Evolutionary conservation across 169 alveolate species (phyloP).

Genomic region (Eimeria necatrix): DNA sequence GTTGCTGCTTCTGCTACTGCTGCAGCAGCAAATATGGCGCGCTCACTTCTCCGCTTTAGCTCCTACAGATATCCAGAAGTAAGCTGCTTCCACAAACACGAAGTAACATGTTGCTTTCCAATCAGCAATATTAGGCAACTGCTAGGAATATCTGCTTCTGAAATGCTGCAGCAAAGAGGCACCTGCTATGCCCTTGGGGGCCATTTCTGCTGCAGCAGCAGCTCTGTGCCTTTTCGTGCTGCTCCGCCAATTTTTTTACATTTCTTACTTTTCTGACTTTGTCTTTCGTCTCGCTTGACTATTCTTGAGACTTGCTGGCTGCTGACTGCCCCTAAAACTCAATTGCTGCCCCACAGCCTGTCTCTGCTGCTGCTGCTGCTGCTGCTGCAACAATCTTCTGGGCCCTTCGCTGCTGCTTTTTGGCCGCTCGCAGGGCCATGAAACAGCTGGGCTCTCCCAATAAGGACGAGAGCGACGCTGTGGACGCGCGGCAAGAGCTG

Average conservation of each 20-base stretch:
- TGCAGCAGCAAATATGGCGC: conserved; percentile 87
- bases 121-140: no score
- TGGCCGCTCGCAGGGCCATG: conserved; percentile 91
- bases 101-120: no score
- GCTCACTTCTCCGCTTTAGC: conserved; percentile 99
- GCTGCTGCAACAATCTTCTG: background rate
- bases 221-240: background rate
- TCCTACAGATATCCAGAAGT: conserved; percentile 90
- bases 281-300: background rate
- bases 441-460: conserved; percentile 94
- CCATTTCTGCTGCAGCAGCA: no score
- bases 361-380: background rate
- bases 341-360: background rate
- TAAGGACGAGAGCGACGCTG: conserved; percentile 96
- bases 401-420: background rate
- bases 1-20: background rate
- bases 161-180: no score
- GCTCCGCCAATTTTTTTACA: background rate
- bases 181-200: no score
- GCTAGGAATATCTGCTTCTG: background rate
- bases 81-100: no score
- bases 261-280: background rate
- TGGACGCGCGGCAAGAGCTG: conserved; percentile 98
- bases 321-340: background rate
- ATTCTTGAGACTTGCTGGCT: background rate